Evolutionary conservation across 139 green algal genomes (phyloP).

Genomic region (Closterium sp.): DNA sequence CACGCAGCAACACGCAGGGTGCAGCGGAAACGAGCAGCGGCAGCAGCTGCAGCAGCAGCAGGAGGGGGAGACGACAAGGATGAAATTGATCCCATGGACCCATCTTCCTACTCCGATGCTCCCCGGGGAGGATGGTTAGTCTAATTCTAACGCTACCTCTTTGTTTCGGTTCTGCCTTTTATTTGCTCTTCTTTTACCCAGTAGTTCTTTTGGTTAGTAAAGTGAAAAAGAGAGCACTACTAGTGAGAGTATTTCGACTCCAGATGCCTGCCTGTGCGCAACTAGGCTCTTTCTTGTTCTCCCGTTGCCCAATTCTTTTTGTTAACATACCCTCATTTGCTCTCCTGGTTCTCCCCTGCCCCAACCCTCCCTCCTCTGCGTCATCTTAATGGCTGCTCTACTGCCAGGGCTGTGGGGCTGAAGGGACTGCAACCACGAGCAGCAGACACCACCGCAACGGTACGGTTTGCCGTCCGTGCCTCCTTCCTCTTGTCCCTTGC

Average conservation of each 20-base stretch:
- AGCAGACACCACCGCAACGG: constrained; percentile 47
- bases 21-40: background rate
- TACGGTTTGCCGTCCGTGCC: constrained; percentile 12
- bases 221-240: too few relatives aligned
- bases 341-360: too few relatives aligned
- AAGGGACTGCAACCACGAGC: constrained; percentile 41
- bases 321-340: too few relatives aligned
- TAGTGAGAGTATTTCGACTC: too few relatives aligned
- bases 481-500: background rate
- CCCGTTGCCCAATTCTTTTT: too few relatives aligned
- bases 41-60: background rate
- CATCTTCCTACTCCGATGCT: constrained; percentile 48
- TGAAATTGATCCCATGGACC: constrained; percentile 50
- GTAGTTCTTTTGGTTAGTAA: too few relatives aligned
- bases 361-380: background rate
- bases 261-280: too few relatives aligned
- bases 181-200: too few relatives aligned
- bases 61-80: background rate
- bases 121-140: constrained; percentile 49
- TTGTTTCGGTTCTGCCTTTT: too few relatives aligned
- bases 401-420: constrained; percentile 26
- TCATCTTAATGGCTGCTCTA: background rate
- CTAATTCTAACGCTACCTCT: too few relatives aligned
- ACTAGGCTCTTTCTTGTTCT: too few relatives aligned
- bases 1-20: background rate